Conservation (phyloP, 2,329 filamentous ascomycete species). For the Aaosphaeria arxii region DNA sequence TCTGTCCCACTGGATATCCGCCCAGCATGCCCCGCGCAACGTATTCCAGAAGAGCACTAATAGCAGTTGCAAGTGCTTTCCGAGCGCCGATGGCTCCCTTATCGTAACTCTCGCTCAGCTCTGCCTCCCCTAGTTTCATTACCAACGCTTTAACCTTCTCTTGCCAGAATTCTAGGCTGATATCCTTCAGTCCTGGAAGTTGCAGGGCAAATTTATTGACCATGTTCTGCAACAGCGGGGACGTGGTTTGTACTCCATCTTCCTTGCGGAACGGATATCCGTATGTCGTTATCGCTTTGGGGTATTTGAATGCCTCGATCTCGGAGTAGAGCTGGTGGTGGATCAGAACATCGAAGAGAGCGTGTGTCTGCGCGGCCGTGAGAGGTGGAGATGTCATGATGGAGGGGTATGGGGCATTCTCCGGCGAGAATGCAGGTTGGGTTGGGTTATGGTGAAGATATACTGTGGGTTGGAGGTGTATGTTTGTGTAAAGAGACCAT, state of each 20-base stretch:
- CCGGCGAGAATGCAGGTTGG: not conserved
- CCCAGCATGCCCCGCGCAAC: conserved; percentile 64
- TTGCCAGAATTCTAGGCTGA: conserved; percentile 48
- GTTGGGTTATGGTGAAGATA: no score
- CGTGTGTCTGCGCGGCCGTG: conserved; percentile 46
- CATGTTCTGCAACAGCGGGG: conserved; percentile 67
- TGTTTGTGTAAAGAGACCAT: no score
- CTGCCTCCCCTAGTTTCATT: conserved; percentile 56
- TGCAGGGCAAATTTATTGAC: conserved; percentile 63
- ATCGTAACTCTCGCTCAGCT: conserved; percentile 79
- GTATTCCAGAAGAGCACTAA: conserved; percentile 68
- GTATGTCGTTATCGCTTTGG: conserved; percentile 63
- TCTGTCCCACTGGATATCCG: conserved; percentile 49
- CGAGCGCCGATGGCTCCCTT: conserved; percentile 71
- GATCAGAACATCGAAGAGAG: conserved; percentile 54
- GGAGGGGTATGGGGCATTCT: conserved; percentile 1
- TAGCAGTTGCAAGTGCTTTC: conserved; percentile 71
- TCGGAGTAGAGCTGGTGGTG: conserved; percentile 60
- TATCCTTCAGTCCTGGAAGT: conserved; percentile 63
- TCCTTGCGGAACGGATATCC: conserved; percentile 64
- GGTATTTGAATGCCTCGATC: conserved; percentile 68
- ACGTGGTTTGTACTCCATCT: conserved; percentile 47
- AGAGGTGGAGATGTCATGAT: conserved; percentile 27
- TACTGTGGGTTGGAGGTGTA: no score
- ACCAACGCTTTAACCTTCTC: conserved; percentile 40